phyloP scores from a whole-genome alignment of 305 asterid genomes.

The Caryopteris hybrid region DNA sequence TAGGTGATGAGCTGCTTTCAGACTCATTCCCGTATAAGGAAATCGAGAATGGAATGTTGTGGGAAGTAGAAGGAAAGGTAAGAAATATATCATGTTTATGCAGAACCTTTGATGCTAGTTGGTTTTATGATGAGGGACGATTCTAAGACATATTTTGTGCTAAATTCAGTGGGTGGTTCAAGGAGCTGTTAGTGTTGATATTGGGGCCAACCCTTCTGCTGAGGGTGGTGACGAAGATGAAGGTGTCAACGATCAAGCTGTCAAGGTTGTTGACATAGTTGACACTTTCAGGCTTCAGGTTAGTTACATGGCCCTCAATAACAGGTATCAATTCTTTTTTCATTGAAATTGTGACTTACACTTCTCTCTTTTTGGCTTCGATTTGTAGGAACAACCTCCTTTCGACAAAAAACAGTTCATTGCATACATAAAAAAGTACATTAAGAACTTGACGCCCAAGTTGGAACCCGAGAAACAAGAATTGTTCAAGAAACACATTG shows the following conservation, averaged over 20 bases:
- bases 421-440: constrained; percentile 52
- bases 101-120: neutral
- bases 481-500: constrained; percentile 54
- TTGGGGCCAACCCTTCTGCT: constrained; percentile 84
- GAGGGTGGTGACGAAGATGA: constrained; percentile 68
- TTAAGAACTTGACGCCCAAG: constrained; percentile 49
- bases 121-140: neutral
- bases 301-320: neutral
- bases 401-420: constrained; percentile 70
- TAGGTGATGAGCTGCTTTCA: constrained; percentile 79
- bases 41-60: constrained; percentile 46
- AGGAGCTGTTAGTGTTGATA: constrained; percentile 56
- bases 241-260: constrained; percentile 62
- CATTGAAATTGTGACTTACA: neutral
- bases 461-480: constrained; percentile 48
- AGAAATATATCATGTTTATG: neutral
- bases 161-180: constrained; percentile 56
- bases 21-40: constrained; percentile 69
- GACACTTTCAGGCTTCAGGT: constrained; percentile 90
- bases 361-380: no score
- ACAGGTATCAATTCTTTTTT: neutral
- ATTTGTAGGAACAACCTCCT: constrained; percentile 70
- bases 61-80: constrained; percentile 88
- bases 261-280: constrained; percentile 69
- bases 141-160: neutral